Evolutionary conservation across 805 yeast genomes (phyloP).

Genomic region (Scheffersomyces amazonensis): DNA sequence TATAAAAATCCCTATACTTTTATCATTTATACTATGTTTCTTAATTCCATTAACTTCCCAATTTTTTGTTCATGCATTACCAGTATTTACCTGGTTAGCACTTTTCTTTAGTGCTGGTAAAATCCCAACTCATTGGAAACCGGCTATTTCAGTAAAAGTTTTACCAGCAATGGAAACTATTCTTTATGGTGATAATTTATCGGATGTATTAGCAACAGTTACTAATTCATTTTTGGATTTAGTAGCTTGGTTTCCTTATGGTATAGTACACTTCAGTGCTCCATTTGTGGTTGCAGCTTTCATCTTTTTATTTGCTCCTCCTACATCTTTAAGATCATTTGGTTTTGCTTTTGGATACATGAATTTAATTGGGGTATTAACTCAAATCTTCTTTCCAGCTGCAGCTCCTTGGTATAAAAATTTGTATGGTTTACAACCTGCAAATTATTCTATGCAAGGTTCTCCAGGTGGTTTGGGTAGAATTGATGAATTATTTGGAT

Average conservation of each 20-base stretch:
- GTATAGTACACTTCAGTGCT: conserved; percentile 82
- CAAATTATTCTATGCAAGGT: conserved; percentile 87
- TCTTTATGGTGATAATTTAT: conserved; percentile 85
- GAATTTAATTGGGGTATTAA: conserved; percentile 82
- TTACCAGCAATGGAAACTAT: conserved; percentile 91
- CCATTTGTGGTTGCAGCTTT: conserved; percentile 84
- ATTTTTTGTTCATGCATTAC: conserved; percentile 78
- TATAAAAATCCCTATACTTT: conserved; percentile 34
- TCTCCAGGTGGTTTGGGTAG: conserved; percentile 94
- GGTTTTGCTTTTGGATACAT: conserved; percentile 94
- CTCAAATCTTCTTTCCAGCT: conserved; percentile 82
- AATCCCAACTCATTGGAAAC: conserved; percentile 72
- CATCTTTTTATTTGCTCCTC: conserved; percentile 87
- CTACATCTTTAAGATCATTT: conserved; percentile 75
- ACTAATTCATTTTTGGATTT: conserved; percentile 67
- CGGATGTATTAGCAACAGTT: conserved; percentile 75
- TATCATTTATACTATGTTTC: conserved; percentile 46
- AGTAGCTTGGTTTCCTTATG: conserved; percentile 96
- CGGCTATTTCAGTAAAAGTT: conserved; percentile 84
- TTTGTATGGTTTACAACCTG: conserved; percentile 81
- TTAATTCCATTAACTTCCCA: conserved; percentile 76
- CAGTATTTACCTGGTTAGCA: conserved; percentile 82
- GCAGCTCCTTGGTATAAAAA: conserved; percentile 98
- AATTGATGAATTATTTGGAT: conserved; percentile 74
- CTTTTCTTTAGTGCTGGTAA: conserved; percentile 75